Evolutionary conservation across 1,284 basidiomycete genomes (phyloP).

Genomic region (Spongispora temasekensis): DNA sequence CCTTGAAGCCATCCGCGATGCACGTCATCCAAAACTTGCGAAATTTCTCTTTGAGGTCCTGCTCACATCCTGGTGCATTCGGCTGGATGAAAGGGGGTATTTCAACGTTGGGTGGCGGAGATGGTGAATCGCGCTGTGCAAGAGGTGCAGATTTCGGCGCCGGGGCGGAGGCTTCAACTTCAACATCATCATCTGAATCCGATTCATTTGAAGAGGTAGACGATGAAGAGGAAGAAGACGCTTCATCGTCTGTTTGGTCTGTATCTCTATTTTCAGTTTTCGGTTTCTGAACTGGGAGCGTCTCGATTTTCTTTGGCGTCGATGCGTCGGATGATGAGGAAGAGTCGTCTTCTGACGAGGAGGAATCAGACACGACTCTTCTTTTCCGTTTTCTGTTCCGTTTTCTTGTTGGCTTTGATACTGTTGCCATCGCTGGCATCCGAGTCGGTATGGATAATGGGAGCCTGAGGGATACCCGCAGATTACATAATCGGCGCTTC

Average conservation of each 20-base stretch:
- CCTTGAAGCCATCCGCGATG: constrained; percentile 74
- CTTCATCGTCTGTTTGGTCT: constrained; percentile 2
- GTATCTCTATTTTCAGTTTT: background rate
- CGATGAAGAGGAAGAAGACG: constrained; percentile 33
- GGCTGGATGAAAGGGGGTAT: constrained; percentile 54
- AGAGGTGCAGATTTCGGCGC: constrained; percentile 7
- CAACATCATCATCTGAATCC: constrained; percentile 19
- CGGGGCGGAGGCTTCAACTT: constrained; percentile 1
- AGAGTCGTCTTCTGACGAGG: constrained; percentile 44
- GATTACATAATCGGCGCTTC: no score
- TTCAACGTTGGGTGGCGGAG: constrained; percentile 44
- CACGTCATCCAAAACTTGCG: constrained; percentile 80
- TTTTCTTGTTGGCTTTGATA: constrained; percentile 40
- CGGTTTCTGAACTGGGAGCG: constrained; percentile 1
- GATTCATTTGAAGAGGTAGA: constrained; percentile 11
- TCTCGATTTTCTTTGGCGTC: background rate
- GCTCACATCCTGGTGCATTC: constrained; percentile 45
- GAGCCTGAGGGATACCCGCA: no score
- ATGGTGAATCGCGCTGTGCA: constrained; percentile 40
- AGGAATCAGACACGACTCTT: constrained; percentile 46
- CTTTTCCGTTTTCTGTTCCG: constrained; percentile 56
- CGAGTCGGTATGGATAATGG: no score
- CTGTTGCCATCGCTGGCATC: constrained; percentile 27
- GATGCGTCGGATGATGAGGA: constrained; percentile 24
- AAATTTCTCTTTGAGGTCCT: constrained; percentile 62